These are phyloP conservation scores for Lactuca saligna DNA, from an alignment of 129 eudicot genomes.

Conservation along the genomic window DNA sequence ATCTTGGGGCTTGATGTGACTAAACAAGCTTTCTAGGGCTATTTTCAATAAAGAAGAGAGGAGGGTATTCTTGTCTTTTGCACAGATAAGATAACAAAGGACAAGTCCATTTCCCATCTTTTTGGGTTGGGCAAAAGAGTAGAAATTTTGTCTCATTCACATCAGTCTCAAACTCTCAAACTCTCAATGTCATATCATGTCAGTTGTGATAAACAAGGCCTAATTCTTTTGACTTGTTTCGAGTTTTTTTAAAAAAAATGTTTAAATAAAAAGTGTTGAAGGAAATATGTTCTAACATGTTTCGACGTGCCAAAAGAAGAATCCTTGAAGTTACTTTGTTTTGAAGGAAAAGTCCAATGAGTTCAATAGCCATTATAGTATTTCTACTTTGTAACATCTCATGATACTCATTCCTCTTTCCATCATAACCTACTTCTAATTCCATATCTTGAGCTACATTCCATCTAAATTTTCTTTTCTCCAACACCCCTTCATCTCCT, in stretches of 20 bases:
- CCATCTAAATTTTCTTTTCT: slow-evolving; percentile 58
- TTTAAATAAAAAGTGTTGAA: slow-evolving; percentile 6
- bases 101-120: no score
- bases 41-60: no score
- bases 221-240: neutral
- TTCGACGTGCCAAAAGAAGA: slow-evolving; percentile 79
- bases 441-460: slow-evolving; percentile 69
- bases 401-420: slow-evolving; percentile 45
- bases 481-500: slow-evolving; percentile 84
- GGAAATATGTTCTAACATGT: slow-evolving; percentile 70
- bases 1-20: no score
- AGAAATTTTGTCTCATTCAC: no score
- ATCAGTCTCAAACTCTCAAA: no score
- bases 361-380: slow-evolving; percentile 63
- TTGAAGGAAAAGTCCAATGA: slow-evolving; percentile 71
- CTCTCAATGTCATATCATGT: no score
- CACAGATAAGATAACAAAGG: no score
- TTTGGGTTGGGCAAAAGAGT: no score
- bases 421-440: slow-evolving; percentile 45
- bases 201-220: neutral
- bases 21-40: no score
- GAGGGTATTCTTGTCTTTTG: no score
- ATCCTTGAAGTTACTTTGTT: slow-evolving; percentile 79
- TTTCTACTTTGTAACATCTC: slow-evolving; percentile 55
- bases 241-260: neutral